Conservation (phyloP, 2,329 filamentous ascomycete genomes). For the Tolypocladium endophyticum region DNA sequence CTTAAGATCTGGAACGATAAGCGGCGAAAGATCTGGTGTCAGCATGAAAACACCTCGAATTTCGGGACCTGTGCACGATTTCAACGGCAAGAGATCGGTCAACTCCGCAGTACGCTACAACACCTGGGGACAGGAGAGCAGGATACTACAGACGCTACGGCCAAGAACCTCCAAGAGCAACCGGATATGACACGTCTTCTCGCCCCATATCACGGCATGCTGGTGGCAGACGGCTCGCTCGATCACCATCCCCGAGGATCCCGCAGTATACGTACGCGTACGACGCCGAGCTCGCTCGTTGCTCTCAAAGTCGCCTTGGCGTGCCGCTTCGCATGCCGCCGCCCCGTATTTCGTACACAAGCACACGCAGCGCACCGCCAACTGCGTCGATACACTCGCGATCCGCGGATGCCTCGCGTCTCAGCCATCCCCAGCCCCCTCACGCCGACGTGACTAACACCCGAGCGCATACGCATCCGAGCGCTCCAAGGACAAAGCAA, state of each 20-base stretch:
- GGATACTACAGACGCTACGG: not conserved
- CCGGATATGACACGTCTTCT: not conserved
- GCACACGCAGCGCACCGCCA: not conserved
- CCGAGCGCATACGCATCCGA: not conserved
- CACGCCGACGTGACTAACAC: not conserved
- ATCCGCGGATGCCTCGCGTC: not conserved
- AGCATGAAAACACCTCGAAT: not conserved
- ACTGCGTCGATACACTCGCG: not conserved
- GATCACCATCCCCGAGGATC: not conserved
- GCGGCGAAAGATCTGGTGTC: not conserved
- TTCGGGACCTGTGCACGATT: not conserved
- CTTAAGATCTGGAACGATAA: not conserved
- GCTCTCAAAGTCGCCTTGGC: not conserved
- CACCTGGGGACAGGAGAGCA: not conserved
- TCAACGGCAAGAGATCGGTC: not conserved
- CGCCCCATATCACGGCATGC: not conserved
- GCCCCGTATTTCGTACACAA: not conserved
- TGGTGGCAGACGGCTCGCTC: not conserved
- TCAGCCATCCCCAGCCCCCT: not conserved
- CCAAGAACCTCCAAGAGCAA: not conserved
- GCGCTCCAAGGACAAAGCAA: not conserved
- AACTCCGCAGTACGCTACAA: not conserved
- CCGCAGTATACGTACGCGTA: not conserved
- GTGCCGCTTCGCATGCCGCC: not conserved
- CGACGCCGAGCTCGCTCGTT: not conserved